Percentiles rank a stretch among this genome's conserved stretches.
Evolutionary conservation across 371 early-diverging fungal genomes (phyloP).

Genomic region (Mucor irregularis): DNA sequence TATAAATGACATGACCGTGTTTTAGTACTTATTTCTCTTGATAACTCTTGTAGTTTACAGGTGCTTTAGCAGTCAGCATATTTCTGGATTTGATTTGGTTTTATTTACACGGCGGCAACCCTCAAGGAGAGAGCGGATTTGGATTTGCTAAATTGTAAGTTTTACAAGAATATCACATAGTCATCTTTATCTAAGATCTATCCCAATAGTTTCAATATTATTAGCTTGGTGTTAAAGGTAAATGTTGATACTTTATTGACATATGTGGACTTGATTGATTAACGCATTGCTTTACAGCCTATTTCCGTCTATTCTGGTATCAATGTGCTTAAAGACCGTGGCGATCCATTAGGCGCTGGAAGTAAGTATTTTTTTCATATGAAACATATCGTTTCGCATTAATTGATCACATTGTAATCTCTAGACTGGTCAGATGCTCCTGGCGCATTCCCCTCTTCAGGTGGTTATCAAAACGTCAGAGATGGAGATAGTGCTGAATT

Average conservation of each 20-base stretch:
- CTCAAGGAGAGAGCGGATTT: slow-evolving; percentile 41
- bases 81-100: slow-evolving; percentile 50
- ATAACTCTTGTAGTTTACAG: slow-evolving; percentile 33
- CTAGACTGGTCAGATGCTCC: slow-evolving; percentile 55
- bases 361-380: slow-evolving; percentile 15
- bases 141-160: slow-evolving; percentile 46
- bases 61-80: slow-evolving; percentile 41
- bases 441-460: slow-evolving; percentile 43
- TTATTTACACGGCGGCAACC: slow-evolving; percentile 39
- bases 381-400: background rate
- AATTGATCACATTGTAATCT: background rate
- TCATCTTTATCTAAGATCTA: background rate
- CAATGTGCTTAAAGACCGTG: slow-evolving; percentile 43
- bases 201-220: slow-evolving; percentile 40
- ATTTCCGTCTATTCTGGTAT: slow-evolving; percentile 44
- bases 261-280: background rate
- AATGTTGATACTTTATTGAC: background rate
- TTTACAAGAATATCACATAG: background rate
- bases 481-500: slow-evolving; percentile 37
- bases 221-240: slow-evolving; percentile 51
- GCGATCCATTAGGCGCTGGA: slow-evolving; percentile 41
- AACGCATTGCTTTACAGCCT: slow-evolving; percentile 37
- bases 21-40: background rate
- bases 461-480: slow-evolving; percentile 50
- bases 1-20: background rate